Evolutionary conservation across 441 rosid species (phyloP), one percentile per base, ranked within the genome.

Genomic region (Pelargonium australe): DNA sequence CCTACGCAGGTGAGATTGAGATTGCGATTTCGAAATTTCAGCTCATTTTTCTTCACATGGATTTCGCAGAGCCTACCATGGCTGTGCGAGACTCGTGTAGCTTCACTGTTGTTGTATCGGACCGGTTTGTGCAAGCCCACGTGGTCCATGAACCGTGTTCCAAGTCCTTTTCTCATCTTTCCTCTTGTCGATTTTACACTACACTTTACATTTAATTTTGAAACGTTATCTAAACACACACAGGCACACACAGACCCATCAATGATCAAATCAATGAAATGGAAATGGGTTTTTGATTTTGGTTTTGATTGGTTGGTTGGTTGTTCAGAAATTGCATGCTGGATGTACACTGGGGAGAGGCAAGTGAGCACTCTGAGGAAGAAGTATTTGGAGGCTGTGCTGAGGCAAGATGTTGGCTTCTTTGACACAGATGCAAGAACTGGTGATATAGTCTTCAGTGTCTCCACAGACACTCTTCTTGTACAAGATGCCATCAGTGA

Each of bases 401-500:
- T 91, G 72, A 82, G 96, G 73, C 96, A 91, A 74, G 97, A 91
- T 51, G 83, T 89, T 47, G 88, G 79, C 17, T 91, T 80, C 82
- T 91, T 91, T 49, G 97, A 91, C 67, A 85, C 87, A 4, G 90
- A 91, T 71, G 85, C 89, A 28, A 80, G 80, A 25, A 87, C 96
- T 0, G 97, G 97, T 37, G 96, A 91, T 43, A 83, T 91, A 57
- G 79, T 91, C 60, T 91, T 88, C 55, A 84, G 96, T 63, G 86
- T 91, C 94, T 89, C 97, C 0, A 89, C 93, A 0, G 97, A 91
- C 73, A 91, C 95, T 0, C 72, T 91, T 71, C 88, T 89, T 47
- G 88, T 92, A 75, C 97, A 87, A 76, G 90, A 91, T 12, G 91
- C 96, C 64, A 84, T 91, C 85, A 94, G 97, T 14, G 97, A 91